phyloP scores from a whole-genome alignment of 2,329 filamentous ascomycete genomes.

The Sarocladium brachiariae region DNA sequence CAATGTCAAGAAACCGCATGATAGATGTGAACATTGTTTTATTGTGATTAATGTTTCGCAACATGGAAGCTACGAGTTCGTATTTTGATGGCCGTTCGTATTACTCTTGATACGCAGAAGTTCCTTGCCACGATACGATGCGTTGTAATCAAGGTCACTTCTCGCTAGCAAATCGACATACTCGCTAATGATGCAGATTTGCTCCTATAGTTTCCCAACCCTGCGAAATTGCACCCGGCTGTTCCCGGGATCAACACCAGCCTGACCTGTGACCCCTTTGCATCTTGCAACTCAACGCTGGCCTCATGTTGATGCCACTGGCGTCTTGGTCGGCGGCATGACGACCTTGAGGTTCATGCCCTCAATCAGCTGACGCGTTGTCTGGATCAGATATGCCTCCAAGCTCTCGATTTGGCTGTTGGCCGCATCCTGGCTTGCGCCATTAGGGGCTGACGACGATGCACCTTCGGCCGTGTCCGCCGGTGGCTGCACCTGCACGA shows the following conservation, averaged over 20 bases:
- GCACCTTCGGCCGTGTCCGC: slow-evolving; percentile 19
- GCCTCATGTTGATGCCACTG: neutral
- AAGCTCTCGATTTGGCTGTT: slow-evolving; percentile 30
- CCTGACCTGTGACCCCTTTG: neutral
- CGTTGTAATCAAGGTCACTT: neutral
- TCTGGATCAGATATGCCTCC: slow-evolving; percentile 34
- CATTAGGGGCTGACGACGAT: neutral
- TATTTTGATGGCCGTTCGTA: no score
- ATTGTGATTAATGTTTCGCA: neutral
- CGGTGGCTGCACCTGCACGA: slow-evolving; percentile 28
- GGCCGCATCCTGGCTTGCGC: slow-evolving; percentile 14
- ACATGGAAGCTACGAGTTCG: neutral
- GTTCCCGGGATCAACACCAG: neutral
- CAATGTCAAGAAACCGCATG: no score
- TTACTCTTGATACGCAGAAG: neutral
- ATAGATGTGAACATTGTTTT: neutral
- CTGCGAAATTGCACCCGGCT: neutral
- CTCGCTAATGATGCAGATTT: slow-evolving; percentile 3
- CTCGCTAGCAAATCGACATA: slow-evolving; percentile 5
- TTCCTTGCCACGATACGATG: no score
- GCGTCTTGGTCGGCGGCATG: neutral
- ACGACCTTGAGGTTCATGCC: slow-evolving; percentile 29
- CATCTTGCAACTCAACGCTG: neutral
- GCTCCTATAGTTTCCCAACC: neutral
- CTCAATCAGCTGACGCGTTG: slow-evolving; percentile 30